phyloP scores from a whole-genome alignment of 2,329 filamentous ascomycete genomes.

The Lasiodiplodia theobromae region DNA sequence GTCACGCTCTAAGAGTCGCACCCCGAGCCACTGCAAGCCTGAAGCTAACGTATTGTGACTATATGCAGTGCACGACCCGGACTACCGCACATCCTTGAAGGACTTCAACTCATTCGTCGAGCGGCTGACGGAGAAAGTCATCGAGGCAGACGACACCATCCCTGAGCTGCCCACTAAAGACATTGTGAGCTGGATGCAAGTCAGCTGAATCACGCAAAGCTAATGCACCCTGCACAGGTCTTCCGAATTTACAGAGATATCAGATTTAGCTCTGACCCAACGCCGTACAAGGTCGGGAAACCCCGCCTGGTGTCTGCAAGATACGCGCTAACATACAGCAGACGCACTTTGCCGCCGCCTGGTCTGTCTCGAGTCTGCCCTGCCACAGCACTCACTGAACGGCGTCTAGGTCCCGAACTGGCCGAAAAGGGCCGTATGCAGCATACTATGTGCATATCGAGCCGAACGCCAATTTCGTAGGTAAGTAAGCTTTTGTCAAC shows the following conservation, averaged over 20 bases:
- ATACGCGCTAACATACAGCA: conserved; percentile 45
- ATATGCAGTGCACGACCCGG: conserved; percentile 73
- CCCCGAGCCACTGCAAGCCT: conserved; percentile 6
- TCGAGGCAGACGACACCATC: conserved; percentile 77
- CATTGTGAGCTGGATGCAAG: conserved; percentile 58
- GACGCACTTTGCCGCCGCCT: conserved; percentile 84
- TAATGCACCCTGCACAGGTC: conserved; percentile 53
- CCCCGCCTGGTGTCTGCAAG: conserved; percentile 26
- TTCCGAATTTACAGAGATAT: conserved; percentile 90
- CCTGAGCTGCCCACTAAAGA: conserved; percentile 88
- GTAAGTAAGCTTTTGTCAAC: conserved; percentile 53
- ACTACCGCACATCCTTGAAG: conserved; percentile 78
- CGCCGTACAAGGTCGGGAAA: conserved; percentile 78
- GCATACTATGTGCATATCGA: conserved; percentile 88
- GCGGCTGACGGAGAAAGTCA: conserved; percentile 72
- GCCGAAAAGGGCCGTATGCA: conserved; percentile 85
- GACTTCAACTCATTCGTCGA: conserved; percentile 85
- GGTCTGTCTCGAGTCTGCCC: conserved; percentile 54
- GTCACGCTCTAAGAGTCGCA: conserved; percentile 6
- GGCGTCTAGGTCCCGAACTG: conserved; percentile 73
- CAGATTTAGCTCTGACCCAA: conserved; percentile 82
- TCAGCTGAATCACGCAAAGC: conserved; percentile 18
- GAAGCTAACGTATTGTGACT: conserved; percentile 28
- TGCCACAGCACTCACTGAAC: conserved; percentile 28
- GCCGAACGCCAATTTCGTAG: conserved; percentile 73